Evolutionary conservation across 495 filamentous ascomycete genomes (phyloP), one percentile per base, ranked within the genome.

Genomic region (Penicillium verhagenii): DNA sequence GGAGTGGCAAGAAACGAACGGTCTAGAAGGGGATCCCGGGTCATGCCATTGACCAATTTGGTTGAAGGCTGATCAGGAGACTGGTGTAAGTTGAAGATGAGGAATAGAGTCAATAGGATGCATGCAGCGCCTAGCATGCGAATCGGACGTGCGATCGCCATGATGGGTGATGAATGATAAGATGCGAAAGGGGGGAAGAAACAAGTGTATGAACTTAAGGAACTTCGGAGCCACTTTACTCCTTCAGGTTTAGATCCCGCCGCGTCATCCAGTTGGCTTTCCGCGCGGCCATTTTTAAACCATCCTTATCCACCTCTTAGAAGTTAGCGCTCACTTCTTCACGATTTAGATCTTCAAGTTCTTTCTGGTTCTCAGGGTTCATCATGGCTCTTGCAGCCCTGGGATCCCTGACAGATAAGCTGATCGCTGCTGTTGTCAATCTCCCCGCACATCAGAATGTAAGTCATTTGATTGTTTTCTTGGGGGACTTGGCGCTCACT

Each of bases 71-170:
- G 20, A 8, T 64, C 63, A 38, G 65, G 79, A 52, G 62, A 58
- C 45, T 78, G 81, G 68, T 83, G 85, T 65, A 93, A 70, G 60
- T 87, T 85, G 55, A 87, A 86, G 53, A 94, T 57, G 54, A 94
- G 82, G 65, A 89, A 92, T 43, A 87, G 72, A 74, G 87, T 85
- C 43, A 95, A 72, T 38, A 87, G 64, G 54, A 88, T 74, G 58
- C 86, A 86, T 49, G 84, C 76, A 59, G 88, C 80, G 59, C 78
- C 88, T 66, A 96, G 77, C 60, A 89, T 83, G 68, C 91, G 86
- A 66, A 94, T 86, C 24, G 89, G 87, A 78, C 84, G 86, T 65
- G 90, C 86, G 68, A 95, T 77, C 64, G 87, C 89, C 90, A 96
- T 96, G 39, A 55, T 73, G 59, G 50, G 52, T 58, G 51, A 26